Percentiles rank a stretch among this genome's conserved stretches.
These are phyloP conservation scores for Pseudotsuga menziesii DNA, from an alignment of 75 land plant genomes.

Conservation along the genomic window DNA sequence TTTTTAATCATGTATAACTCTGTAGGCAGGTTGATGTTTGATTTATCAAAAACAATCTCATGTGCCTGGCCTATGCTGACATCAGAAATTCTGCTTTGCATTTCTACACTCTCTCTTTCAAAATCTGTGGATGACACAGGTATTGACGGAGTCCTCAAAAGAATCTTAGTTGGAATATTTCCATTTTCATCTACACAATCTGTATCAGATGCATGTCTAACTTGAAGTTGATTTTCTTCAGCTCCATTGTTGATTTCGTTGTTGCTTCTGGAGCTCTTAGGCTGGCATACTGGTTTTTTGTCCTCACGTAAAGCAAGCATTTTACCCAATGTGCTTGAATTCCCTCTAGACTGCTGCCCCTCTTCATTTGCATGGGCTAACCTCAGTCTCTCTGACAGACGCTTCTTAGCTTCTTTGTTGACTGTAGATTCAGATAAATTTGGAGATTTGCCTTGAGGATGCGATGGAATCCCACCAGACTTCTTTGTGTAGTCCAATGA, in stretches of 20 bases:
- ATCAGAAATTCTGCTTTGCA: not conserved
- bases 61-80: not conserved
- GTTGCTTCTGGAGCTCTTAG: not conserved
- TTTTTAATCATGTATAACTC: not conserved
- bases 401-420: conserved; percentile 50
- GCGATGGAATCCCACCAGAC: conserved; percentile 7
- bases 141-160: not conserved
- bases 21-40: not conserved
- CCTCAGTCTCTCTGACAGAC: conserved; percentile 56
- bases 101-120: not conserved
- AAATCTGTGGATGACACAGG: not conserved
- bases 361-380: conserved; percentile 32
- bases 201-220: not conserved
- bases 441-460: conserved; percentile 6
- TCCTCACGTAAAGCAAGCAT: conserved; percentile 51
- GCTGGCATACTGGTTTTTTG: not conserved
- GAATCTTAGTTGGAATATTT: not conserved
- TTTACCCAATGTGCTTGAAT: conserved; percentile 48
- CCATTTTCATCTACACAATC: conserved; percentile 4
- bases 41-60: not conserved
- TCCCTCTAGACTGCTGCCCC: conserved; percentile 1
- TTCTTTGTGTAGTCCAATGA: conserved; percentile 10
- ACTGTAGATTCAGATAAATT: conserved; percentile 34
- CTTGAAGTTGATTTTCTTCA: conserved; percentile 6
- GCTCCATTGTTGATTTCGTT: not conserved